These are phyloP conservation scores for Stereocaulon alpinum DNA, from an alignment of 495 filamentous ascomycete genomes.

Conservation along the genomic window DNA sequence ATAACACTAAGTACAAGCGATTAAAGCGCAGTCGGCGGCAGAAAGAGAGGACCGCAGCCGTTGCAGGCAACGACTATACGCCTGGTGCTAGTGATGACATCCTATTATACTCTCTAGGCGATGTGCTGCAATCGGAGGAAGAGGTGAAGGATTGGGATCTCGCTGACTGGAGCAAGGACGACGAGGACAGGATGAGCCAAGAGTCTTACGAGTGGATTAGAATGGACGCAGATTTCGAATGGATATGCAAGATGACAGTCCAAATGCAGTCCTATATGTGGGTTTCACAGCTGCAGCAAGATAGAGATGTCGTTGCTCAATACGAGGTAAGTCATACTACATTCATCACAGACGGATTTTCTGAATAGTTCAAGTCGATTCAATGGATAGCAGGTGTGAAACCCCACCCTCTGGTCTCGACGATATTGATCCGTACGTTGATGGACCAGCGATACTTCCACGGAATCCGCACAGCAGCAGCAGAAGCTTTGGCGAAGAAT, in stretches of 20 bases:
- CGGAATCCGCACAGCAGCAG: constrained; percentile 77
- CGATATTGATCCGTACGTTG: constrained; percentile 74
- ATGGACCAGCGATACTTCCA: constrained; percentile 91
- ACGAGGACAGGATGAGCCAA: constrained; percentile 81
- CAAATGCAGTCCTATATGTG: constrained; percentile 93
- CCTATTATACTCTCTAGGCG: constrained; percentile 83
- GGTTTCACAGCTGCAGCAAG: constrained; percentile 91
- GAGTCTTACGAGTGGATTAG: constrained; percentile 98
- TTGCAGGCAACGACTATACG: constrained; percentile 47
- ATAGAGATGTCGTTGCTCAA: constrained; percentile 91
- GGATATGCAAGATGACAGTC: constrained; percentile 73
- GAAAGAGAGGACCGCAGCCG: constrained; percentile 55
- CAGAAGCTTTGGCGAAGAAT: constrained; percentile 60
- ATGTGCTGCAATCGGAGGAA: constrained; percentile 72
- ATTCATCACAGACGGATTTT: not conserved
- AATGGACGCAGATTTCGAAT: constrained; percentile 97
- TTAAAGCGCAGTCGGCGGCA: constrained; percentile 85
- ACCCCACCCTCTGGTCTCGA: constrained; percentile 66
- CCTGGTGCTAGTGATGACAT: constrained; percentile 71
- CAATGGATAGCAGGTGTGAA: constrained; percentile 49
- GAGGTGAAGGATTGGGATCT: constrained; percentile 78
- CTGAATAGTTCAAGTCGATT: constrained; percentile 39
- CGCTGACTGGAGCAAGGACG: constrained; percentile 75
- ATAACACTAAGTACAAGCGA: constrained; percentile 98
- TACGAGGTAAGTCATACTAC: constrained; percentile 50